Percentiles rank a stretch among this genome's conserved stretches.
These are phyloP conservation scores for Serpula lacrymans DNA, from an alignment of 768 basidiomycete species.

Conservation along the genomic window DNA sequence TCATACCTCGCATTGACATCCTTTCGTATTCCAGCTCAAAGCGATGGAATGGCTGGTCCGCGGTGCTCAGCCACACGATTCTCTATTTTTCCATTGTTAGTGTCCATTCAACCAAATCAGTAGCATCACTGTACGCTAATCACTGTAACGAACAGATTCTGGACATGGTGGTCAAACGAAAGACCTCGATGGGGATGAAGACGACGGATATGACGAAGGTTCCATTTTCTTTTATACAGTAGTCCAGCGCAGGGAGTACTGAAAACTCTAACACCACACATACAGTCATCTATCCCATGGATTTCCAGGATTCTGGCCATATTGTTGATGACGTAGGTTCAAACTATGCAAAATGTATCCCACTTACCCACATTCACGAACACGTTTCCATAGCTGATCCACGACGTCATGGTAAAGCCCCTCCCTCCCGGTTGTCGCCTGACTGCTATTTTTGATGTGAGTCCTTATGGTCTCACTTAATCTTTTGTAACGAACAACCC, in stretches of 20 bases:
- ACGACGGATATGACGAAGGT: slow-evolving; percentile 84
- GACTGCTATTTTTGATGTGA: slow-evolving; percentile 76
- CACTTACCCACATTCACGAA: slow-evolving; percentile 2
- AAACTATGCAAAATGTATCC: not conserved
- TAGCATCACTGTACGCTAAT: not conserved
- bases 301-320: slow-evolving; percentile 61
- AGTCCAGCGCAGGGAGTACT: not conserved
- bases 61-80: slow-evolving; percentile 76
- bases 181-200: slow-evolving; percentile 81
- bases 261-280: not conserved
- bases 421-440: slow-evolving; percentile 87
- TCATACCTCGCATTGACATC: slow-evolving; percentile 1
- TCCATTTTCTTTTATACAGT: slow-evolving; percentile 5
- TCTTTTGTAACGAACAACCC: not conserved
- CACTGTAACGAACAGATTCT: slow-evolving; percentile 60
- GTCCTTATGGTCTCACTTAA: slow-evolving; percentile 22
- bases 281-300: slow-evolving; percentile 83
- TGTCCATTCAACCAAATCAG: slow-evolving; percentile 1
- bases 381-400: slow-evolving; percentile 50
- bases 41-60: slow-evolving; percentile 94
- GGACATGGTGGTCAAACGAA: slow-evolving; percentile 93
- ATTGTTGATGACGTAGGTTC: slow-evolving; percentile 85
- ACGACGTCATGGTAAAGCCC: slow-evolving; percentile 73
- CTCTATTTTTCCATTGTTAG: slow-evolving; percentile 88
- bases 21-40: slow-evolving; percentile 46